phyloP scores from a whole-genome alignment of 768 basidiomycete genomes.

The Podaxis sp. region DNA sequence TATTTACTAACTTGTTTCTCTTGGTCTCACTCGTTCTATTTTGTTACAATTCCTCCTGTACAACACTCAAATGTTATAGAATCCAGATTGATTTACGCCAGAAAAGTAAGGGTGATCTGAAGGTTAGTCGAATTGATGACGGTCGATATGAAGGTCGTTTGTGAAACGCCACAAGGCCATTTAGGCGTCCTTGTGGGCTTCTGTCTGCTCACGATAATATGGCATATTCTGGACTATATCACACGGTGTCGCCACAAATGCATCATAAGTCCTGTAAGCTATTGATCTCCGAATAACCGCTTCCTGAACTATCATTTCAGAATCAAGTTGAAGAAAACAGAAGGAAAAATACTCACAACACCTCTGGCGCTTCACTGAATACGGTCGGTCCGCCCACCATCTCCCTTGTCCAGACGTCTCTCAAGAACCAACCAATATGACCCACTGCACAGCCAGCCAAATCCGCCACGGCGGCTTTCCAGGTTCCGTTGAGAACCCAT shows the following conservation, averaged over 20 bases:
- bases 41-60: background rate
- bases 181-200: too few species aligned
- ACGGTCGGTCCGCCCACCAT: constrained; percentile 75
- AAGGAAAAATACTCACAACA: constrained; percentile 53
- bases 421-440: constrained; percentile 80
- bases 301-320: constrained; percentile 39
- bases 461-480: constrained; percentile 81
- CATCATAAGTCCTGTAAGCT: background rate
- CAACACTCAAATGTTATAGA: background rate
- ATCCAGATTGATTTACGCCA: background rate
- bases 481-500: constrained; percentile 80
- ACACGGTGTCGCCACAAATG: background rate
- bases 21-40: background rate
- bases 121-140: too few species aligned
- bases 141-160: too few species aligned
- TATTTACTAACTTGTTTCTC: background rate
- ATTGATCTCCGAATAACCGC: constrained; percentile 62
- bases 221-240: background rate
- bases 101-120: background rate
- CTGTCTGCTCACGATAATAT: background rate
- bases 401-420: constrained; percentile 87
- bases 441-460: constrained; percentile 86
- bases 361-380: constrained; percentile 69
- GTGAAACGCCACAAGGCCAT: too few species aligned
- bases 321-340: background rate